Percentiles rank a stretch among this genome's conserved stretches.
These are phyloP conservation scores for Sutorius australiensis DNA, from an alignment of 768 basidiomycete genomes.

Conservation along the genomic window DNA sequence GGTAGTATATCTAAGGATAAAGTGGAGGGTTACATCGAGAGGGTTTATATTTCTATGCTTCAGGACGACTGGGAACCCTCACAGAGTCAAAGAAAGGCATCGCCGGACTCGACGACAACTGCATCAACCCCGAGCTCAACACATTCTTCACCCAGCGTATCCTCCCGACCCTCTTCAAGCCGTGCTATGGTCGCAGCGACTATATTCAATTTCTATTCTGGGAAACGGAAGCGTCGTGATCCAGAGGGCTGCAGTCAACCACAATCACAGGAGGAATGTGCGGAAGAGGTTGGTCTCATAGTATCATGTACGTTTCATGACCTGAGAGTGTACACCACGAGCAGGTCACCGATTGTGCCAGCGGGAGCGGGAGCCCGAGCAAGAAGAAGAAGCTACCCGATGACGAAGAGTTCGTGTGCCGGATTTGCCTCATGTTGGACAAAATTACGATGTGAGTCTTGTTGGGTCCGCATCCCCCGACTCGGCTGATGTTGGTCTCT, in stretches of 20 bases:
- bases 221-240: not conserved
- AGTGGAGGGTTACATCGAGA: too few relatives aligned
- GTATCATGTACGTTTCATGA: not conserved
- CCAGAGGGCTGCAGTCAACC: not conserved
- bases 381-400: not conserved
- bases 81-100: not conserved
- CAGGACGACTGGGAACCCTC: too few relatives aligned
- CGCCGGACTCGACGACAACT: too few relatives aligned
- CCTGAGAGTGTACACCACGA: not conserved
- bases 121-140: not conserved
- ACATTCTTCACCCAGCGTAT: not conserved
- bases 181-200: not conserved
- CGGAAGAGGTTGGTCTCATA: not conserved
- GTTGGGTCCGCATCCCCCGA: not conserved
- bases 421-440: not conserved
- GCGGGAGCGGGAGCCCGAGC: too few relatives aligned
- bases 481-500: not conserved
- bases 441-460: not conserved
- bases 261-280: not conserved
- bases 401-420: not conserved
- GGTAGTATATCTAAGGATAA: too few relatives aligned
- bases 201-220: too few relatives aligned
- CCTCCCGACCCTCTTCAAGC: not conserved
- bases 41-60: too few relatives aligned
- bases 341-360: not conserved